These are phyloP conservation scores for Sporopachydermia quercuum DNA, from an alignment of 805 yeast species.

Conservation along the genomic window DNA sequence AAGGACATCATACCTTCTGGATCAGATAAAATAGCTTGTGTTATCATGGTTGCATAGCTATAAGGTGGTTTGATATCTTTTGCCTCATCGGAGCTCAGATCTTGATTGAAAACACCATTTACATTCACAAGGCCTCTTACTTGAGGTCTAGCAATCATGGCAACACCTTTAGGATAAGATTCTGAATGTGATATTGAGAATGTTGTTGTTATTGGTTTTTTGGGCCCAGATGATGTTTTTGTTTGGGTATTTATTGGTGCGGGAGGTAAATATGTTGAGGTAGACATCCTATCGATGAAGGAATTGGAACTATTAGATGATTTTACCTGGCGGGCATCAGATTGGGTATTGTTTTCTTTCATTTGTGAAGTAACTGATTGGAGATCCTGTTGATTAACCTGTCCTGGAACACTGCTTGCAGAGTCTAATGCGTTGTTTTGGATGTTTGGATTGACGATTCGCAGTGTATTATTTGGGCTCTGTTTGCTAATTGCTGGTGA, in stretches of 20 bases:
- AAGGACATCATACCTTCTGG: slow-evolving; percentile 78
- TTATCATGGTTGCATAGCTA: slow-evolving; percentile 95
- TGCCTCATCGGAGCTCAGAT: slow-evolving; percentile 74
- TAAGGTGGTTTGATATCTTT: slow-evolving; percentile 93
- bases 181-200: background rate
- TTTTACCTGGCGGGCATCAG: background rate
- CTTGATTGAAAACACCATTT: slow-evolving; percentile 19
- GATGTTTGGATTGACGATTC: no score
- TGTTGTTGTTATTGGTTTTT: background rate
- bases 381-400: no score
- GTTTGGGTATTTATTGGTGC: background rate
- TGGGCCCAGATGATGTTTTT: background rate
- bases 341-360: no score
- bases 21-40: slow-evolving; percentile 87
- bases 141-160: slow-evolving; percentile 26
- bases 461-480: no score
- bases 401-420: no score
- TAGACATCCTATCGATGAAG: no score
- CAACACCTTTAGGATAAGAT: slow-evolving; percentile 26
- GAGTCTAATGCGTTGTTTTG: background rate
- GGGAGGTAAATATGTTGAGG: no score
- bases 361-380: no score
- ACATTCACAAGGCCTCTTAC: slow-evolving; percentile 18
- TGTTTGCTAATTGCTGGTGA: no score
- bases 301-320: background rate